Base-by-base conservation (phyloP, 306 rosid genomes). In the Castanea mollissima region DNA sequence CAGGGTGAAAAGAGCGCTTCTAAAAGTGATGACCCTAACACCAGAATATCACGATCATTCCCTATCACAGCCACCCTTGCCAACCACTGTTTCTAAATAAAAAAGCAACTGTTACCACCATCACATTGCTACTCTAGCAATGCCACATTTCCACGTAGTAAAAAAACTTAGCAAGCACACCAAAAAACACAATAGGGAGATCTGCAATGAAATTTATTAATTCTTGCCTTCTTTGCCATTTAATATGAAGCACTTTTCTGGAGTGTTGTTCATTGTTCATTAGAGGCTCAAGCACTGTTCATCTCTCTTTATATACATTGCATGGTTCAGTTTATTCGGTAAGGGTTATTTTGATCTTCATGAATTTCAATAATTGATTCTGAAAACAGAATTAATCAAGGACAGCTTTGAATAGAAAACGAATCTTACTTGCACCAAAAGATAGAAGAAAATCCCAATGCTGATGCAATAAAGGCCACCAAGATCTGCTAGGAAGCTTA, bases 391-490 rank as follows among this genome's bases (percentile, higher is more conserved):
- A 34, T 54, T 54, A 75, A 73, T 55, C 34, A 81, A 60, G 6
- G 60, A 77, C 76, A 72, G 35, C 62, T 57, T 3, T 55, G 59
- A 10, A n/a, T 67, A 73, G 83, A 69, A 73, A 27, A 35, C 74
- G 73, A 65, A 73, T 38, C 86, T 58, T 83, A 93, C 99, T 82
- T 96, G 98, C 85, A 90, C 85, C 82, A 96, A 81, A 73, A 96
- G 90, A 89, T 89, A 96, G 82, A 93, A 90, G 82, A 96, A 93
- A 75, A 96, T 76, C 76, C 92, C 97, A 72, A 96, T 77, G 75
- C 97, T 91, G 83, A 96, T 80, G 87, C 99, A 96, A 84, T 96
- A 96, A 41, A 96, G 86, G 80, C 99, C 99, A 85, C 99, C 98
- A 56, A 96, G 92, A 83, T 96, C 98, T 5, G 99, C 99, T 65